Evolutionary conservation across 176 grass and related monocot genomes (phyloP).

Genomic region (Aegilops tauschii): DNA sequence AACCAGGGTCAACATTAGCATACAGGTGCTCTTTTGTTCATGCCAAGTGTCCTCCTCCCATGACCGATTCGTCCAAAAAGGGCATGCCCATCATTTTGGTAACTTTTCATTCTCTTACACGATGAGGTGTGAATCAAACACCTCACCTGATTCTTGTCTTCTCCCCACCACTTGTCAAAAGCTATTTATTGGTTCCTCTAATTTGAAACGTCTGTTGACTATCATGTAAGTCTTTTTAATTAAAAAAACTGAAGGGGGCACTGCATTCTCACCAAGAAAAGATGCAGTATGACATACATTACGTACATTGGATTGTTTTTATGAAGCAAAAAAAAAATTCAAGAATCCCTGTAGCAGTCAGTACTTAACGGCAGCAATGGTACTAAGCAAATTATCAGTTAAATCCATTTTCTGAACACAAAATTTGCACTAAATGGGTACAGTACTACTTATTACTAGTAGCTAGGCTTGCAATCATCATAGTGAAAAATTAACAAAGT

Average conservation of each 20-base stretch:
- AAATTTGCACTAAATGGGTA: conserved; percentile 4
- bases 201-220: conserved; percentile 23
- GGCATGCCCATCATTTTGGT: conserved; percentile 24
- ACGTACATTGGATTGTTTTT: not conserved
- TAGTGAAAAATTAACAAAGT: conserved; percentile 42
- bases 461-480: conserved; percentile 42
- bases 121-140: conserved; percentile 30
- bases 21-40: conserved; percentile 29
- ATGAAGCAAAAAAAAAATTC: not conserved
- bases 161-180: conserved; percentile 27
- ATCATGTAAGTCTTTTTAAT: not conserved
- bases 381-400: not conserved
- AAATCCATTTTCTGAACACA: not conserved
- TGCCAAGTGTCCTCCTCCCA: conserved; percentile 23
- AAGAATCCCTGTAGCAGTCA: not conserved
- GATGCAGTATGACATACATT: not conserved
- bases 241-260: not conserved
- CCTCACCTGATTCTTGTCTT: conserved; percentile 32
- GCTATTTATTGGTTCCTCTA: conserved; percentile 8
- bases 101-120: not conserved
- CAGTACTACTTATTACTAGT: not conserved
- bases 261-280: not conserved
- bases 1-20: conserved; percentile 42
- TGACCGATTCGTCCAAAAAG: not conserved
- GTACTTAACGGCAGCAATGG: not conserved